Percentiles rank a stretch among this genome's conserved stretches.
phyloP scores from a whole-genome alignment of 352 stramenopile genomes.

The Phytophthora cryptogea region DNA sequence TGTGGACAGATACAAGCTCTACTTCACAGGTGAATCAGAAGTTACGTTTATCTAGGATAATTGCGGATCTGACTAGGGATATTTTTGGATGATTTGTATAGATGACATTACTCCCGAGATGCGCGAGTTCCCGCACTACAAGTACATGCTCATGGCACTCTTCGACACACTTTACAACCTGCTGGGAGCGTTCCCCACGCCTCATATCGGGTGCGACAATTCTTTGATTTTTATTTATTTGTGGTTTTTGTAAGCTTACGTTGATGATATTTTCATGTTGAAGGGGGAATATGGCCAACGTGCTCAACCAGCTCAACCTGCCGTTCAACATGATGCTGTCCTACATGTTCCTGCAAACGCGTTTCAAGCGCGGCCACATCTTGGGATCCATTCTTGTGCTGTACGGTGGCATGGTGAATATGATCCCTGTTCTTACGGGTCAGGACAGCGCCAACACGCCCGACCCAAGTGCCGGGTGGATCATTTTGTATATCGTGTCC shows the following conservation, averaged over 20 bases:
- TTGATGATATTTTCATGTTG: background rate
- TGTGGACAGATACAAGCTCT: conserved; percentile 72
- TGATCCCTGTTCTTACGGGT: conserved; percentile 80
- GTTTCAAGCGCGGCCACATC: conserved; percentile 85
- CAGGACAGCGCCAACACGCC: conserved; percentile 71
- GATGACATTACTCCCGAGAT: conserved; percentile 87
- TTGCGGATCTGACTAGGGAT: background rate
- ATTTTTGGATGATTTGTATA: conserved; percentile 15
- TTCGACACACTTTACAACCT: conserved; percentile 88
- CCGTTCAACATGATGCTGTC: conserved; percentile 89
- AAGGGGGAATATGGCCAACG: conserved; percentile 85
- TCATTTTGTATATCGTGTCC: conserved; percentile 78
- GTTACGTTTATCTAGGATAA: background rate
- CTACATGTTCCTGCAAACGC: conserved; percentile 76
- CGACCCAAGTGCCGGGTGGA: conserved; percentile 77
- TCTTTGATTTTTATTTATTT: background rate
- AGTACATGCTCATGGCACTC: conserved; percentile 86
- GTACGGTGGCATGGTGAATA: conserved; percentile 84
- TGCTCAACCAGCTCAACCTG: conserved; percentile 84
- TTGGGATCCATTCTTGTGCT: conserved; percentile 85
- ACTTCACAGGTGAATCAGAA: conserved; percentile 59
- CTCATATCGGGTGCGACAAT: conserved; percentile 76
- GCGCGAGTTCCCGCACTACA: conserved; percentile 85
- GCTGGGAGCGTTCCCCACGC: conserved; percentile 79
- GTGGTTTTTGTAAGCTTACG: conserved; percentile 1